Evolutionary conservation across 192 early-diverging fungal species (phyloP), one percentile per base, ranked within the genome.

Genomic region (Phlyctochytrium planicorne): DNA sequence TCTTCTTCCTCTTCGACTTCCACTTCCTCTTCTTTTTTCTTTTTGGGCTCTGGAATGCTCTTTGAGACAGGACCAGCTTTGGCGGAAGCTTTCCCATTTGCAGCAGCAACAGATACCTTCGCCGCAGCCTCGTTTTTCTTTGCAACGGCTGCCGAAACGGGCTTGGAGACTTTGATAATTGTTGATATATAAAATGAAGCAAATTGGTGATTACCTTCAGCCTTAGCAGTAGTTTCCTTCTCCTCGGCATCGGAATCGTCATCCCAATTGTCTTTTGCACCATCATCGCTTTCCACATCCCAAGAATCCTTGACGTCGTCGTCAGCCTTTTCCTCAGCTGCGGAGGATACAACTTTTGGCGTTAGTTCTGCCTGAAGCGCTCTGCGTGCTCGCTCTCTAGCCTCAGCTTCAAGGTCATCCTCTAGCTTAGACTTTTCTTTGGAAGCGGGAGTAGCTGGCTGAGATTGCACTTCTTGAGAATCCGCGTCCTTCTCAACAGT

Each of bases 281-380:
- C 82, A 10, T 88, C 88, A 31, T 89, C 83, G 40, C 72, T 76
- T 23, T 81, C 75, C 3, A 53, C 76, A 53, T 85, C 90, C 77
- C 81, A 80, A 31, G 65, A 60, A 47, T 81, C 86, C 68, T 89
- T 90, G 34, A 83, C 87, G 50, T 85, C 85, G 55, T 84, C 89
- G 17, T 86, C 81, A 52, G 67, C 71, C 10, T 78, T 75, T 55
- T 78, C 81, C 56, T 78, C 86, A 6, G 81, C 74, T 62, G 77
- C 73, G 30, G 65, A 66, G 23, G 29, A 60, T 3, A 34, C 59
- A 34, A 24, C 2, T 3, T 29, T 69, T 12, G 17, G 62, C 25
- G 17, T 27, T 59, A 60, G 4, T 17, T 63, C 67, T 24, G 67
- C 73, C 34, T 65, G 27, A 30, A 69, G 36, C 4, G 62, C 67